Base-by-base conservation (phyloP, 768 basidiomycete genomes). In the Naganishia vishniacii region DNA sequence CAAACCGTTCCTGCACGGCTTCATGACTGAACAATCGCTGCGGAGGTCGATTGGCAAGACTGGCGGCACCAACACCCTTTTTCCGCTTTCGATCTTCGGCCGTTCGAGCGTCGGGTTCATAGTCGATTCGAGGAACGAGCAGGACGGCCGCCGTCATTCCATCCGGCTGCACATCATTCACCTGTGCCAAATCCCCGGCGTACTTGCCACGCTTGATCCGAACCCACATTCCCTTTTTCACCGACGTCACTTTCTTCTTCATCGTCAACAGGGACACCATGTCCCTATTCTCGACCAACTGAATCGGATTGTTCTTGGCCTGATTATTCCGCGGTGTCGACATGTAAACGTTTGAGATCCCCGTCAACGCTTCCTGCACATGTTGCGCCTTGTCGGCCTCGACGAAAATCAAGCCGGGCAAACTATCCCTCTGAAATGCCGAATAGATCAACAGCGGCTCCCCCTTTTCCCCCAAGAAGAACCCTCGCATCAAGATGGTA, bases 91-190 rank as follows among this genome's bases (percentile, higher is more conserved):
- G 85, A 20, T 68, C 66, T 56, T 72, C 66, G 47, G 61, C 40
- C 40, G 90, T 88, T 64, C 95, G 92, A 13, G 34, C 37, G 62
- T 86, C 85, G 32, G 94, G 94, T 64, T 87, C 89, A 59, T 97
- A 81, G 79, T 99, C 95, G 74, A 99, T 95, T 72, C 95, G 88
- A n/a, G 95, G 95, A 64, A 99, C 84, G 73, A 95, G 91, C 74
- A 90, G 88, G 70, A 98, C 82, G 0, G 88, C 91, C 49, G 92
- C 88, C 56, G 72, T 97, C 93, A 51, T 59, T 89, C 87, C 90
- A 78, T 97, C 89, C 20, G 89, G 71, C 44, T 72, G 89, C 65
- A 94, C 83, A 73, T 95, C 93, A 78, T 94, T 82, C 53, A 99
- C 90, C 75, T 95, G 92, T 0, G 95, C 95, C 51, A 99, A 81